A percentile compares a stretch with the other conserved stretches of the same genome.
Evolutionary conservation across 2,329 filamentous ascomycete genomes (phyloP).

Genomic region (Colletotrichum nymphaeae): DNA sequence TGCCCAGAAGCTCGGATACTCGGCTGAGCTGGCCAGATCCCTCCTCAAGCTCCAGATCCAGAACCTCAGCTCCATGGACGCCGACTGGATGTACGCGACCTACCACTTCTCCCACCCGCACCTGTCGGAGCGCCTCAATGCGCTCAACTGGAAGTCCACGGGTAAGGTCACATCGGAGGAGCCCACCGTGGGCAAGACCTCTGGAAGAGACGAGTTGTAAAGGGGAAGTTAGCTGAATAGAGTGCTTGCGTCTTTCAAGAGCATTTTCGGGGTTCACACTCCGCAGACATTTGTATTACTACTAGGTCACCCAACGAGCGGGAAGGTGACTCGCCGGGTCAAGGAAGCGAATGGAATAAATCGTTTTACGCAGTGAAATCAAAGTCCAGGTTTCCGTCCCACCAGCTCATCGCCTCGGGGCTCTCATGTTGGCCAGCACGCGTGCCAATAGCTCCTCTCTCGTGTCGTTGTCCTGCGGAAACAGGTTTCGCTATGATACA

Average conservation of each 20-base stretch:
- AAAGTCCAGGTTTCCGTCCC: background rate
- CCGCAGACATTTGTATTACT: conserved; percentile 1
- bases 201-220: conserved; percentile 80
- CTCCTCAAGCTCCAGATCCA: conserved; percentile 98
- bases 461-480: conserved; percentile 55
- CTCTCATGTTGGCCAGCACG: conserved; percentile 59
- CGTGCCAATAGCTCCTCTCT: conserved; percentile 60
- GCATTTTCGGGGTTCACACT: background rate
- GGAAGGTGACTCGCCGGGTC: background rate
- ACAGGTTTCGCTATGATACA: conserved; percentile 55
- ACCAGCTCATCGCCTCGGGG: conserved; percentile 41
- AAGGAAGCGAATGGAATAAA: background rate
- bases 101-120: conserved; percentile 99
- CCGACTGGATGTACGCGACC: conserved; percentile 97
- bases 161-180: conserved; percentile 56
- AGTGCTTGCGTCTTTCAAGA: background rate
- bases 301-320: background rate
- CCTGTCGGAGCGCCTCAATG: conserved; percentile 90
- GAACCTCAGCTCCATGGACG: conserved; percentile 98
- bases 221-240: background rate
- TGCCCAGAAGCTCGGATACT: conserved; percentile 85
- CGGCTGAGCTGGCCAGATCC: conserved; percentile 82
- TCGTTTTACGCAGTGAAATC: background rate
- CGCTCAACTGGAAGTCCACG: conserved; percentile 84
- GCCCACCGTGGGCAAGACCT: conserved; percentile 72